Conservation (phyloP, 257 asterid species). For the Petrea volubilis region DNA sequence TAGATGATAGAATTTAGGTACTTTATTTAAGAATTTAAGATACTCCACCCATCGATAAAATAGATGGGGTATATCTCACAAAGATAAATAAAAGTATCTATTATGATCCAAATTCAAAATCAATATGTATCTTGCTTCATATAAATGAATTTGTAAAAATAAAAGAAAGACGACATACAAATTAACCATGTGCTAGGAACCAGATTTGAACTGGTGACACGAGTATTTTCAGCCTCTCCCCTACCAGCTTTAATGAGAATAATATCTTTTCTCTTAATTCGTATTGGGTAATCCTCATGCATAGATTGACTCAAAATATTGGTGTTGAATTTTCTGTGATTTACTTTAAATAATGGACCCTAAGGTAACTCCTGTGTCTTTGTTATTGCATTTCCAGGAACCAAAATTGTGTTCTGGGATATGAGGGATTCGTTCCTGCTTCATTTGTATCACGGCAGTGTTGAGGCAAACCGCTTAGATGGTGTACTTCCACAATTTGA, state of each 20-base stretch:
- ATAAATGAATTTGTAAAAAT: too few relatives aligned
- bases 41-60: too few relatives aligned
- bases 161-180: not conserved
- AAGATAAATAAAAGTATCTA: too few relatives aligned
- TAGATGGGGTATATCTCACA: too few relatives aligned
- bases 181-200: not conserved
- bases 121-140: too few relatives aligned
- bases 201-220: conserved; percentile 18
- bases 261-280: not conserved
- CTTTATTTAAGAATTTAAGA: too few relatives aligned
- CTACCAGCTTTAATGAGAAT: conserved; percentile 4
- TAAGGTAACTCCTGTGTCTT: conserved; percentile 14
- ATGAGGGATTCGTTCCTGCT: conserved; percentile 77
- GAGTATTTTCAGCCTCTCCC: conserved; percentile 15
- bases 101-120: too few relatives aligned
- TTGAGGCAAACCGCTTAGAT: conserved; percentile 81
- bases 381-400: conserved; percentile 52
- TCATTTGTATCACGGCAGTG: conserved; percentile 69
- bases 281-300: not conserved
- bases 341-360: not conserved
- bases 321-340: conserved; percentile 8
- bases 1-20: too few relatives aligned
- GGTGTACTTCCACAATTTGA: conserved; percentile 77
- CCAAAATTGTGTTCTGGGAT: conserved; percentile 93
- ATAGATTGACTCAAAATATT: not conserved